phyloP scores from a whole-genome alignment of 2,329 filamentous ascomycete genomes.

The Bipolaris zeicola region DNA sequence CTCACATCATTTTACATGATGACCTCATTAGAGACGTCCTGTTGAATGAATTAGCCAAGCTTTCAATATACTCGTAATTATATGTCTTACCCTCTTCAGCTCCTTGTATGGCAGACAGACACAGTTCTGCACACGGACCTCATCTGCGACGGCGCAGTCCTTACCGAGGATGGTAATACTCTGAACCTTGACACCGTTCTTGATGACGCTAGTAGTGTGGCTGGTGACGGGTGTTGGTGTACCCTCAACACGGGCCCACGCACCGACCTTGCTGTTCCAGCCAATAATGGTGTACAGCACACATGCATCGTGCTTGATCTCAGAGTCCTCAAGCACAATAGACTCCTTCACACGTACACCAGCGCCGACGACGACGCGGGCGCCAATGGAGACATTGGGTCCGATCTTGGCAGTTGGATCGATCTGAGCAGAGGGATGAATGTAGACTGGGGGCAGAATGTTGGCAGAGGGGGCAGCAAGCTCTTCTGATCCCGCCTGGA shows the following conservation, averaged over 20 bases:
- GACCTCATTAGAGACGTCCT: constrained; percentile 84
- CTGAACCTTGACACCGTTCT: constrained; percentile 98
- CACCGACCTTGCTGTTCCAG: constrained; percentile 93
- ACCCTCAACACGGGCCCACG: constrained; percentile 98
- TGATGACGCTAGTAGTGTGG: constrained; percentile 92
- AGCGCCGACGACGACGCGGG: constrained; percentile 81
- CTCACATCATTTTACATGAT: constrained; percentile 73
- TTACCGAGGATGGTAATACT: constrained; percentile 97
- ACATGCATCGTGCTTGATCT: constrained; percentile 96
- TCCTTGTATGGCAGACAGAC: constrained; percentile 98
- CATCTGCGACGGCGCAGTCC: constrained; percentile 91
- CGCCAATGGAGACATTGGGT: constrained; percentile 94
- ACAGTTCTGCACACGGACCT: constrained; percentile 96
- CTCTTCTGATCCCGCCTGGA: constrained; percentile 80
- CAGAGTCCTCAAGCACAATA: constrained; percentile 90
- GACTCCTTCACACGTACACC: constrained; percentile 94
- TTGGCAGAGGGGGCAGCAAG: constrained; percentile 82
- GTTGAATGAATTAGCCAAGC: constrained; percentile 10
- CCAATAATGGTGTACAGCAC: constrained; percentile 95
- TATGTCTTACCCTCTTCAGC: constrained; percentile 81
- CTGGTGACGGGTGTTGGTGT: constrained; percentile 85
- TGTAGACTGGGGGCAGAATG: constrained; percentile 91
- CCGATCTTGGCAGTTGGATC: constrained; percentile 96
- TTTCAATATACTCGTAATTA: neutral
- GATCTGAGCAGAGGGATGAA: constrained; percentile 87